phyloP scores from a whole-genome alignment of 2,329 filamentous ascomycete species.

The Paraphoma sp. region DNA sequence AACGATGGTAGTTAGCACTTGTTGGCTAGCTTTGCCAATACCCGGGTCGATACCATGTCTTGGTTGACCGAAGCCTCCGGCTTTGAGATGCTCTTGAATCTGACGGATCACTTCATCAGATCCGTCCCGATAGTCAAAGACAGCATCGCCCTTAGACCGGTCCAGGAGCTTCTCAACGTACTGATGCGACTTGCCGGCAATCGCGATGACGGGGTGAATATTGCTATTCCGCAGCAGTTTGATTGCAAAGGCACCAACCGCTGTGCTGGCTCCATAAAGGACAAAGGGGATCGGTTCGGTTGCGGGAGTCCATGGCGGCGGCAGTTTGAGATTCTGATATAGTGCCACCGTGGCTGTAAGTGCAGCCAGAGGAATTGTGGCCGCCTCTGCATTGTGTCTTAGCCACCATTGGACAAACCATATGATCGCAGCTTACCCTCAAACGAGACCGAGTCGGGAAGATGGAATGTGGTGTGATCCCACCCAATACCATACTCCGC shows the following conservation, averaged over 20 bases:
- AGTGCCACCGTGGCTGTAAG: constrained; percentile 52
- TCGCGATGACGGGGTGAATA: constrained; percentile 46
- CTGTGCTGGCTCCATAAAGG: constrained; percentile 43
- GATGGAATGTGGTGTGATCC: constrained; percentile 61
- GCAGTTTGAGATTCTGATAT: constrained; percentile 46
- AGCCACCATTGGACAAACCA: constrained; percentile 21
- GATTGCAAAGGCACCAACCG: constrained; percentile 45
- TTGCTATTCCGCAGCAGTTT: constrained; percentile 41
- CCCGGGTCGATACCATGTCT: not conserved
- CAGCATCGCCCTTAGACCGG: constrained; percentile 39
- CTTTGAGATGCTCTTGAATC: not conserved
- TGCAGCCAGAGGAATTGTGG: constrained; percentile 51
- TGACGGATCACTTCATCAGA: constrained; percentile 42
- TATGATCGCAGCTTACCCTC: constrained; percentile 45
- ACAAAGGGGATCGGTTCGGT: constrained; percentile 26
- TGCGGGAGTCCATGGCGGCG: constrained; percentile 41
- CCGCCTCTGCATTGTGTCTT: constrained; percentile 30
- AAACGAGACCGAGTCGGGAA: constrained; percentile 56
- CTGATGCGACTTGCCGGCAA: constrained; percentile 39
- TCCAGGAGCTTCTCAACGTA: constrained; percentile 44
- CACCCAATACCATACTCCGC: constrained; percentile 65
- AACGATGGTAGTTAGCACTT: not conserved
- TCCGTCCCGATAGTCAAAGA: constrained; percentile 61
- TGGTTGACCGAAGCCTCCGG: not conserved
- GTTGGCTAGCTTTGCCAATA: not conserved